Conservation (phyloP, 139 green algal genomes). For the Pleodorina starrii region DNA sequence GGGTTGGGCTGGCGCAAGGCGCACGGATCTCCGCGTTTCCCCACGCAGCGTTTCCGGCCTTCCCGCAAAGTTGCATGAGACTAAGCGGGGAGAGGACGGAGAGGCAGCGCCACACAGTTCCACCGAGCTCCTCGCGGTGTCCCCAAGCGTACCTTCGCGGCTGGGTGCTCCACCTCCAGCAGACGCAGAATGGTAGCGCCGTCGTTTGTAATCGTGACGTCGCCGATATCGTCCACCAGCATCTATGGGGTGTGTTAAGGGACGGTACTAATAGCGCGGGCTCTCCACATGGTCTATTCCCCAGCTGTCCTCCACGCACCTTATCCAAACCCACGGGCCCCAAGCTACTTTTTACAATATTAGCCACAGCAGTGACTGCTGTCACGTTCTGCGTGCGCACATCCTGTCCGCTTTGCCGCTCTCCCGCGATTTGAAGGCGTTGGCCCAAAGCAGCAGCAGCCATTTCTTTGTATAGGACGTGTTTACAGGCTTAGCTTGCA, state of each 20-base stretch:
- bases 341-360: constrained; percentile 97
- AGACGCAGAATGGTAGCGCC: constrained; percentile 98
- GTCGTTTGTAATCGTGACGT: constrained; percentile 99
- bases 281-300: not conserved
- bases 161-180: constrained; percentile 98
- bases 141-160: constrained; percentile 98
- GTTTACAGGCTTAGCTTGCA: not conserved
- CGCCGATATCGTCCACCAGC: constrained; percentile 99
- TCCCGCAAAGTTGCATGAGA: too few species aligned
- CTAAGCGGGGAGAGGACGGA: too few species aligned
- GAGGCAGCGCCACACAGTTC: too few species aligned
- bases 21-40: too few species aligned
- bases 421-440: constrained; percentile 82
- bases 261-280: not conserved
- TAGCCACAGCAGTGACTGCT: constrained; percentile 94
- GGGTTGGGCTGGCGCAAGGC: too few species aligned
- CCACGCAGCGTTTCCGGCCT: too few species aligned
- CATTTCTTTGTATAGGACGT: not conserved
- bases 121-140: too few species aligned
- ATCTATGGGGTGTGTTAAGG: constrained; percentile 83
- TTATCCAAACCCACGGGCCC: constrained; percentile 98
- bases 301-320: constrained; percentile 64
- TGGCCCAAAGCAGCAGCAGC: not conserved
- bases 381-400: constrained; percentile 95
- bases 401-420: constrained; percentile 92